A percentile compares a stretch with the other conserved stretches of the same genome.
Evolutionary conservation across 1,139 yeast species (phyloP).

Genomic region (Suhomyces kunorum): DNA sequence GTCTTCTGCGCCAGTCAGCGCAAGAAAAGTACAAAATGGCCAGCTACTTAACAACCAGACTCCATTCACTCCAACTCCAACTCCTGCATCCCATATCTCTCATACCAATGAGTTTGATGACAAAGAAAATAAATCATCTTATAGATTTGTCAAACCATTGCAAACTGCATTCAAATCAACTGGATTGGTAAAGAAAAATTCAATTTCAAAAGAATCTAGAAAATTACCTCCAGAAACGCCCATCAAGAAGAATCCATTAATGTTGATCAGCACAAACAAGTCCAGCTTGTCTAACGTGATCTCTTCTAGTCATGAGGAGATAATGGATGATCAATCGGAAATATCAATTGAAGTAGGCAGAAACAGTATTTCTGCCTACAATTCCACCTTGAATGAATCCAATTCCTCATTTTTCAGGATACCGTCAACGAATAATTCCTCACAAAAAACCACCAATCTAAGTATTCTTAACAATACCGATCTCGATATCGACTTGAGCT

Average conservation of each 20-base stretch:
- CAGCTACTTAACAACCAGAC: conserved; percentile 4
- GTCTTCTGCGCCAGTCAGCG: conserved; percentile 11
- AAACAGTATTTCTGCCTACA: conserved; percentile 27
- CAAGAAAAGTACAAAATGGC: conserved; percentile 8
- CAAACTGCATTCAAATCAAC: conserved; percentile 82
- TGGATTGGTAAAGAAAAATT: conserved; percentile 73
- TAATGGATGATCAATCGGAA: conserved; percentile 27
- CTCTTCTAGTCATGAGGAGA: conserved; percentile 25
- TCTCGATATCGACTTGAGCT: conserved; percentile 27
- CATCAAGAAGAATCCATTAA: conserved; percentile 61
- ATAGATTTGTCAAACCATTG: conserved; percentile 75
- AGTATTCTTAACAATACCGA: conserved; percentile 20
- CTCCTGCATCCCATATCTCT: conserved; percentile 4
- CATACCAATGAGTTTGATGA: conserved; percentile 26
- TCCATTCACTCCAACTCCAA: conserved; percentile 9
- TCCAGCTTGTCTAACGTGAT: conserved; percentile 23
- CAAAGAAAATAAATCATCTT: conserved; percentile 49
- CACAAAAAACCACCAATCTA: conserved; percentile 14
- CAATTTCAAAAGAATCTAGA: conserved; percentile 37
- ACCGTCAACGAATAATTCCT: conserved; percentile 23
- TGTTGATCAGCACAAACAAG: conserved; percentile 33
- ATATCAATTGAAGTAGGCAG: conserved; percentile 47
- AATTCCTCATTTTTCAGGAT: conserved; percentile 40
- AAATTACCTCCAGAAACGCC: conserved; percentile 77
- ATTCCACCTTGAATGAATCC: conserved; percentile 30